phyloP scores from a whole-genome alignment of 192 early-diverging fungal species.

The Rhizophagus clarus region DNA sequence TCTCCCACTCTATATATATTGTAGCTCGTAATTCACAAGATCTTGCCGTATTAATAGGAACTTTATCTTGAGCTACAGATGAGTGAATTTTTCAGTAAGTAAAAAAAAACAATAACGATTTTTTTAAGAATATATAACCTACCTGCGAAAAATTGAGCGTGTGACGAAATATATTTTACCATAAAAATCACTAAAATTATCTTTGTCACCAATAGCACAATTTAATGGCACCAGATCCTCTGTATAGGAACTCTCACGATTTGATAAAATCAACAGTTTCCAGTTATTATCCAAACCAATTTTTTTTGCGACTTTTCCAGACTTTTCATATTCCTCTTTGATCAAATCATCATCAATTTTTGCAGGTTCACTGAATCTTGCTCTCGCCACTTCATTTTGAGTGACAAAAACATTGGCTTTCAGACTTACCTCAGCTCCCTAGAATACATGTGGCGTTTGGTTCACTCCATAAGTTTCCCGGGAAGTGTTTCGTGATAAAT shows the following conservation, averaged over 20 bases:
- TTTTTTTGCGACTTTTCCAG: not conserved
- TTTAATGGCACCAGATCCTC: not conserved
- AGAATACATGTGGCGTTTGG: too few species aligned
- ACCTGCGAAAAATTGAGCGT: slow-evolving; percentile 12
- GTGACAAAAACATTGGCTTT: not conserved
- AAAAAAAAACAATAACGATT: too few species aligned
- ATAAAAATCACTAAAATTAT: slow-evolving; percentile 6
- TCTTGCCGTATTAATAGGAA: too few species aligned
- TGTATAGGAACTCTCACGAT: not conserved
- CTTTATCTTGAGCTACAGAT: too few species aligned
- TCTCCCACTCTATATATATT: too few species aligned
- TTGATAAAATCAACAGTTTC: not conserved
- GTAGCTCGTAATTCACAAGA: too few species aligned
- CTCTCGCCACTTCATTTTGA: slow-evolving; percentile 1
- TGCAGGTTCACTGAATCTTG: not conserved
- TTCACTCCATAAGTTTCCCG: too few species aligned
- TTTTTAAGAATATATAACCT: not conserved
- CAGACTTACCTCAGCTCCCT: too few species aligned
- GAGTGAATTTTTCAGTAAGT: too few species aligned
- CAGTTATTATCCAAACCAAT: not conserved
- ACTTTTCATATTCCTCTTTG: not conserved
- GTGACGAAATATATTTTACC: not conserved
- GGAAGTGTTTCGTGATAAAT: too few species aligned
- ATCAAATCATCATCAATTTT: not conserved
- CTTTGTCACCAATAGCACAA: not conserved